Evolutionary conservation across 1,284 basidiomycete species (phyloP), one percentile per base, ranked within the genome.

Genomic region (Sporisorium scitamineum): DNA sequence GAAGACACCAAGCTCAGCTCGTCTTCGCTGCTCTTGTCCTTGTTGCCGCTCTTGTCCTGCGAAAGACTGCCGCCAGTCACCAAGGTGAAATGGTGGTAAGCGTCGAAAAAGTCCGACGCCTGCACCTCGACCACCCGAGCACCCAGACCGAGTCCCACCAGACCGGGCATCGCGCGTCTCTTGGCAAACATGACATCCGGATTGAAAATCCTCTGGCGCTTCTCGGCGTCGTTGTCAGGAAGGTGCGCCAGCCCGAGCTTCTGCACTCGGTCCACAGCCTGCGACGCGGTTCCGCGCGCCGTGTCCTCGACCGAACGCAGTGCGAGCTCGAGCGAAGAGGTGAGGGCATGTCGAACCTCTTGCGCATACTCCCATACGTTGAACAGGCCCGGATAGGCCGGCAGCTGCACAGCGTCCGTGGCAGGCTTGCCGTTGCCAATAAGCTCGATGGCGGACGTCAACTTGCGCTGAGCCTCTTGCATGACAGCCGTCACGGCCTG

Each of bases 121-220:
- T 85, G 84, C 26, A 87, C 86, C 20, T 87, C 85, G 9, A 80
- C 75, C 2, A 83, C 58, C 26, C 82, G 79, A 6, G 70, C 53
- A 34, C 67, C 60, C 18, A 85, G 66, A 2, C 84, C 83, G 5
- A 85, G 68, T 0, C 83, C 81, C 2, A 80, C 75, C 14, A 85
- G 48, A 18, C 70, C 71, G 8, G 61, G 62, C 50, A 68, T 58
- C 86, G 81, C 88, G 88, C 88, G 80, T 88, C 90, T 71, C 88
- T 89, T 50, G 88, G 83, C 42, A 87, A 99, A 99, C 97, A 99
- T 99, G 20, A 93, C 95, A 82, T 95, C 92, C 13, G 96, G 93
- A 87, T 94, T 91, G 88, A 99, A 99, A 13, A 95, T 90, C 10
- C 94, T 89, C 55, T 79, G 61, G 5, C 76, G 69, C 50, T 73